Evolutionary conservation across 495 filamentous ascomycete genomes (phyloP).

Genomic region (Tuber magnatum): DNA sequence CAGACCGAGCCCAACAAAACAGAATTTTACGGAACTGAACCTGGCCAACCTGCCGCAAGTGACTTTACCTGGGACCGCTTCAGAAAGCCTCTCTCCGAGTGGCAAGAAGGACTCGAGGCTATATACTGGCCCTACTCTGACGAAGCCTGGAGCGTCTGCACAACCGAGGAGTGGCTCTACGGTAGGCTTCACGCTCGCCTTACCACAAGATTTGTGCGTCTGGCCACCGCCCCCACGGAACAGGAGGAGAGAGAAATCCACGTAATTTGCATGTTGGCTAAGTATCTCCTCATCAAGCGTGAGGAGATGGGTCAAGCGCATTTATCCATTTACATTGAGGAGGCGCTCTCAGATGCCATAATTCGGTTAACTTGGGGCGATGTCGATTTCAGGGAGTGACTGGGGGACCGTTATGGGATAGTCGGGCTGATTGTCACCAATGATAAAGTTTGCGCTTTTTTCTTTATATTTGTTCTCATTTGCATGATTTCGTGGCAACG

Average conservation of each 20-base stretch:
- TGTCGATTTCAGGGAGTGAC: neutral
- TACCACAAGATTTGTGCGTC: neutral
- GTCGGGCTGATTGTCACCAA: neutral
- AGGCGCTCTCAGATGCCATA: neutral
- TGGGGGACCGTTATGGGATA: neutral
- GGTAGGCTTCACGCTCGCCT: neutral
- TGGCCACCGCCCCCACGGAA: neutral
- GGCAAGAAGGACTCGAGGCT: neutral
- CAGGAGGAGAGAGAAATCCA: neutral
- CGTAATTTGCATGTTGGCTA: neutral
- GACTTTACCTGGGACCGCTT: neutral
- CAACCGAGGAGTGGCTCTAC: neutral
- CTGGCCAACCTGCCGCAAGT: neutral
- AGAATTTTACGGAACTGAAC: rapidly evolving
- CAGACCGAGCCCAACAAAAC: too few species aligned
- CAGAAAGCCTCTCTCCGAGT: neutral
- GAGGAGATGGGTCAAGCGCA: neutral
- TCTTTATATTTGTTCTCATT: neutral
- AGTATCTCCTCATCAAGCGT: neutral
- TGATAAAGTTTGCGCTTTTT: neutral
- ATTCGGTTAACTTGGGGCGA: neutral
- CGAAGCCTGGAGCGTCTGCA: neutral
- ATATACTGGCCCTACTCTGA: neutral
- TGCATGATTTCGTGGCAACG: neutral
- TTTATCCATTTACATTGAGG: neutral